Conservation (phyloP, 371 early-diverging fungal species). For the Mortierella sp. region DNA sequence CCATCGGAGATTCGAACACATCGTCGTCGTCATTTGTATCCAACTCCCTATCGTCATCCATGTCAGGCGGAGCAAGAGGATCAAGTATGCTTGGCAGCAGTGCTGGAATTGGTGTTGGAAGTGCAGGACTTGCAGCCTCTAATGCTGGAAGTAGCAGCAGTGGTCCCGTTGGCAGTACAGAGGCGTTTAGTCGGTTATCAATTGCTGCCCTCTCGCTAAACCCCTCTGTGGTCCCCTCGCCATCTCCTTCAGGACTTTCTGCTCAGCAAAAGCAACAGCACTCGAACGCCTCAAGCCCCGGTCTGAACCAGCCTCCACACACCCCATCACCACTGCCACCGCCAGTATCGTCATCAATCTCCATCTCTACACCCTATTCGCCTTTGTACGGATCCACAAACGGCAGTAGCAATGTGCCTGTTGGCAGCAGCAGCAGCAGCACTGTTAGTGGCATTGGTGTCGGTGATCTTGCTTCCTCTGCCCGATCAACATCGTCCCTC, state of each 20-base stretch:
- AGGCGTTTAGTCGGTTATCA: slow-evolving; percentile 13
- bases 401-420: not conserved
- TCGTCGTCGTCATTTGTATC: slow-evolving; percentile 8
- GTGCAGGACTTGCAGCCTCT: not conserved
- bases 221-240: slow-evolving; percentile 2
- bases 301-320: slow-evolving; percentile 13
- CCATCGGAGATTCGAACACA: slow-evolving; percentile 32
- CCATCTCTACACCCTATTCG: slow-evolving; percentile 1
- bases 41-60: not conserved
- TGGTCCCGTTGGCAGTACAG: slow-evolving; percentile 1
- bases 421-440: slow-evolving; percentile 13
- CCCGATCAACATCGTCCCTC: slow-evolving; percentile 29
- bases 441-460: not conserved
- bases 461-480: slow-evolving; percentile 29
- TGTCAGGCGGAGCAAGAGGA: slow-evolving; percentile 14
- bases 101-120: not conserved
- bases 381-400: not conserved
- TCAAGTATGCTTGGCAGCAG: slow-evolving; percentile 6
- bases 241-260: slow-evolving; percentile 9
- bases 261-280: slow-evolving; percentile 5
- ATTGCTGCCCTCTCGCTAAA: slow-evolving; percentile 22
- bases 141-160: not conserved
- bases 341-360: slow-evolving; percentile 2
- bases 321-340: slow-evolving; percentile 2
- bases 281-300: slow-evolving; percentile 1